A percentile compares a stretch with the other conserved stretches of the same genome.
Conservation (phyloP, 1,284 basidiomycete species). For the Boletus semigastroideus region DNA sequence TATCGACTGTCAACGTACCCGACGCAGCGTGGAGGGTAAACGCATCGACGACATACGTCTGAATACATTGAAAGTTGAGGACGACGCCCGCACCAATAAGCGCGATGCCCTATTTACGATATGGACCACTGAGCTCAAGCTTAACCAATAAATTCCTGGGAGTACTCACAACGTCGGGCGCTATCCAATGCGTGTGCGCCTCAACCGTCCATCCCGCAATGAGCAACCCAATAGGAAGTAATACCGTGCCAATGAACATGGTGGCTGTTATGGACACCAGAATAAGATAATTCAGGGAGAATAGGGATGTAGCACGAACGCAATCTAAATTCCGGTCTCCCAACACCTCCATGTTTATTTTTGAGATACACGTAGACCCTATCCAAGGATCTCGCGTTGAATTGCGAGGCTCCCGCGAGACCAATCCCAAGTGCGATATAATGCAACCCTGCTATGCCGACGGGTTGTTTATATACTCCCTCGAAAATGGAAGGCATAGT, state of each 20-base stretch:
- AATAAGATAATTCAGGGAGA: not conserved
- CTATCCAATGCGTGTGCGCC: constrained; percentile 61
- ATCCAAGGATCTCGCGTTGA: constrained; percentile 50
- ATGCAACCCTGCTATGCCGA: constrained; percentile 59
- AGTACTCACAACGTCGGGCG: constrained; percentile 56
- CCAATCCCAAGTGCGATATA: constrained; percentile 56
- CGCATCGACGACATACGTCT: constrained; percentile 54
- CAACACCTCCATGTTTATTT: constrained; percentile 42
- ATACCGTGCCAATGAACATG: constrained; percentile 56
- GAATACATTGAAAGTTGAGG: constrained; percentile 47
- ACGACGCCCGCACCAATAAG: constrained; percentile 44
- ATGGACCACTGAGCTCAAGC: not conserved
- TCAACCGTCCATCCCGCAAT: constrained; percentile 68
- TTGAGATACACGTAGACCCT: constrained; percentile 44
- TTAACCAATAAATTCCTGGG: not conserved
- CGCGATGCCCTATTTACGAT: constrained; percentile 49
- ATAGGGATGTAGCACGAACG: constrained; percentile 18
- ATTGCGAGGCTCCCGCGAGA: constrained; percentile 43
- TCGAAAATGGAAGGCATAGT: constrained; percentile 64
- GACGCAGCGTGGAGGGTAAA: constrained; percentile 57
- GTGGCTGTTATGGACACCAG: constrained; percentile 40
- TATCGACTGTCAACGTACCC: constrained; percentile 30
- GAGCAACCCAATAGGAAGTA: constrained; percentile 60
- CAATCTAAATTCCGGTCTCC: constrained; percentile 48
- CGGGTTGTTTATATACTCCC: constrained; percentile 45